Conservation (phyloP, 768 basidiomycete species). For the Rhodotorula taiwanensis region DNA sequence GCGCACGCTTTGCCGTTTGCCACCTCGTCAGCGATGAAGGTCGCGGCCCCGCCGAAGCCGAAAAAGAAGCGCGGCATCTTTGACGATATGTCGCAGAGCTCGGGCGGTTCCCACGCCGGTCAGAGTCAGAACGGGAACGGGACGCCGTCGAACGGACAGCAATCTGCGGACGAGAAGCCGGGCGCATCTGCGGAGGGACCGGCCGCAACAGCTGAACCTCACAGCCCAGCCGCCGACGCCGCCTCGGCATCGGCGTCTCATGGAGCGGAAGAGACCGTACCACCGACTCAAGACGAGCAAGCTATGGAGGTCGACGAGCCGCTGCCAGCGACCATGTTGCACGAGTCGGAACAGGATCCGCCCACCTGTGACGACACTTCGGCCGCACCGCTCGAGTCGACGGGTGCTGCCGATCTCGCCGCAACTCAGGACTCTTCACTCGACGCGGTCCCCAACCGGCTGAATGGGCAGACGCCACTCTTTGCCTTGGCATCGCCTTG, state of each 20-base stretch:
- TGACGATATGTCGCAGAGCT: conserved; percentile 20
- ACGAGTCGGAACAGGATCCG: neutral
- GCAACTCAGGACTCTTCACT: neutral
- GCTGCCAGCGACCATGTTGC: conserved; percentile 7
- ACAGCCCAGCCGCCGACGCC: conserved; percentile 1
- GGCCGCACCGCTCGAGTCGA: neutral
- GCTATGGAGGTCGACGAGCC: neutral
- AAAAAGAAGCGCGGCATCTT: neutral
- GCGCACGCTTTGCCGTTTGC: conserved; percentile 1
- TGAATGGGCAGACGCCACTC: neutral
- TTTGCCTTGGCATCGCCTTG: neutral
- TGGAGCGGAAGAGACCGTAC: neutral
- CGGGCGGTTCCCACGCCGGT: neutral
- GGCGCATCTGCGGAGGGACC: no score
- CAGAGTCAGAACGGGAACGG: neutral
- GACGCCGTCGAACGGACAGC: neutral
- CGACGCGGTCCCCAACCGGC: neutral
- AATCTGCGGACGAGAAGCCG: no score
- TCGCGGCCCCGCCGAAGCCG: neutral
- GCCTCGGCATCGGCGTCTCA: neutral
- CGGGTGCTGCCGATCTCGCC: no score
- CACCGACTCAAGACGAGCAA: neutral
- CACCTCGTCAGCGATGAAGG: conserved; percentile 16
- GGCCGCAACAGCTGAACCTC: neutral
- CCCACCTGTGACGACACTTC: neutral